These are phyloP conservation scores for Colletotrichum sp. DNA, from an alignment of 2,329 filamentous ascomycete species.

Conservation along the genomic window DNA sequence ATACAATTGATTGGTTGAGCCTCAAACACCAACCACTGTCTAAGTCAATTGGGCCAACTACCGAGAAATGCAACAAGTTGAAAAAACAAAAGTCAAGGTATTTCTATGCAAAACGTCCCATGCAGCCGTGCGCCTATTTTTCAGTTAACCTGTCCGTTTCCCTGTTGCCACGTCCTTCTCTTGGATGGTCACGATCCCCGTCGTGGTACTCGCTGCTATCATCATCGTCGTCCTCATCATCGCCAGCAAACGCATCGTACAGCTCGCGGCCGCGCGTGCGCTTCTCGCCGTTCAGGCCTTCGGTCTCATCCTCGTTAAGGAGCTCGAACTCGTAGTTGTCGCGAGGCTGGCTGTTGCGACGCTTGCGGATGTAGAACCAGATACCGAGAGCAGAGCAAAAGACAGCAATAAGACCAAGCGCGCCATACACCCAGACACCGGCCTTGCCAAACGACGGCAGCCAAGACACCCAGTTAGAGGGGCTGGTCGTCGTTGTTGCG, in stretches of 20 bases:
- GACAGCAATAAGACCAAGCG: slow-evolving; percentile 79
- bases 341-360: slow-evolving; percentile 75
- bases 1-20: not conserved
- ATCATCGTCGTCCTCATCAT: slow-evolving; percentile 74
- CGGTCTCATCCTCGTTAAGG: slow-evolving; percentile 79
- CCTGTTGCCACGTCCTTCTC: slow-evolving; percentile 15
- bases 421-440: slow-evolving; percentile 92
- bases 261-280: slow-evolving; percentile 80
- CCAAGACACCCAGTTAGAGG: slow-evolving; percentile 80
- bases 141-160: slow-evolving; percentile 18
- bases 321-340: slow-evolving; percentile 96
- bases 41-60: slow-evolving; percentile 22
- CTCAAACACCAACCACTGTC: not conserved
- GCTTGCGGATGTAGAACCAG: slow-evolving; percentile 81
- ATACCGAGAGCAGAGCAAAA: slow-evolving; percentile 84
- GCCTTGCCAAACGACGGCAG: slow-evolving; percentile 90
- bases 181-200: slow-evolving; percentile 24
- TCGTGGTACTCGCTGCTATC: slow-evolving; percentile 44
- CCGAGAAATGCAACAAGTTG: slow-evolving; percentile 25
- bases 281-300: slow-evolving; percentile 57
- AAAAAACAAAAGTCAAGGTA: not conserved
- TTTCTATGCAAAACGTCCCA: slow-evolving; percentile 16
- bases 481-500: slow-evolving; percentile 52
- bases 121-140: slow-evolving; percentile 18
- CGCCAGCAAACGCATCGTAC: slow-evolving; percentile 96